phyloP scores from a whole-genome alignment of 208 protist species.

The Naegleria gruberi region DNA sequence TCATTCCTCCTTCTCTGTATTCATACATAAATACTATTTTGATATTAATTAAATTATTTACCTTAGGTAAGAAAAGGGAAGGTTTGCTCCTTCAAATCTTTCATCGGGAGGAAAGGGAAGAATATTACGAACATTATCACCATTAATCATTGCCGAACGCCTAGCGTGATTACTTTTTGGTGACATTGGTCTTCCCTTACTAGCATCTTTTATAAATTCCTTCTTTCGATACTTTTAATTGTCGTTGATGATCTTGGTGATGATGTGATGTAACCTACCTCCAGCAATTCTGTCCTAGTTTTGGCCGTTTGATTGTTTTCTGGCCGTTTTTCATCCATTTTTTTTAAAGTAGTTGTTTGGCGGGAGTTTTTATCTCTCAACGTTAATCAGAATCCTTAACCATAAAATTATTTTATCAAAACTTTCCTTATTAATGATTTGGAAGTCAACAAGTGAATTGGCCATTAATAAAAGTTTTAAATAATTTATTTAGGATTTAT shows the following conservation, averaged over 20 bases:
- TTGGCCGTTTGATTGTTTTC: too few species aligned
- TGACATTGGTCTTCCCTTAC: not conserved
- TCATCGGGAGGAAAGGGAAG: not conserved
- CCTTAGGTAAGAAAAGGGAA: not conserved
- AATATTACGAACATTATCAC: not conserved
- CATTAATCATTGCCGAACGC: not conserved
- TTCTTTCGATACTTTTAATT: not conserved
- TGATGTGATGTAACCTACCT: not conserved
- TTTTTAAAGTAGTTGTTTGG: too few species aligned
- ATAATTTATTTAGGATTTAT: too few species aligned
- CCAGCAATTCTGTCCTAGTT: not conserved
- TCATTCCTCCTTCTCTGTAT: too few species aligned
- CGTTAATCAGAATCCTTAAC: too few species aligned
- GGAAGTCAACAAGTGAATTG: too few species aligned
- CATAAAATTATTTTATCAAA: too few species aligned
- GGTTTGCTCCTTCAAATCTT: not conserved
- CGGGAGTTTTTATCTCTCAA: too few species aligned
- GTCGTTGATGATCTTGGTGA: not conserved
- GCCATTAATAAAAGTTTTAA: too few species aligned
- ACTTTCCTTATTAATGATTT: too few species aligned
- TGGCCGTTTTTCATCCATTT: too few species aligned
- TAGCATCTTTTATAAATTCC: not conserved
- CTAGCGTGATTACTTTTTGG: not conserved
- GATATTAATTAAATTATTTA: not conserved
- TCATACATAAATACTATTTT: too few species aligned